Conservation (phyloP, 2,329 filamentous ascomycete species). For the Fusarium pseudograminearum region DNA sequence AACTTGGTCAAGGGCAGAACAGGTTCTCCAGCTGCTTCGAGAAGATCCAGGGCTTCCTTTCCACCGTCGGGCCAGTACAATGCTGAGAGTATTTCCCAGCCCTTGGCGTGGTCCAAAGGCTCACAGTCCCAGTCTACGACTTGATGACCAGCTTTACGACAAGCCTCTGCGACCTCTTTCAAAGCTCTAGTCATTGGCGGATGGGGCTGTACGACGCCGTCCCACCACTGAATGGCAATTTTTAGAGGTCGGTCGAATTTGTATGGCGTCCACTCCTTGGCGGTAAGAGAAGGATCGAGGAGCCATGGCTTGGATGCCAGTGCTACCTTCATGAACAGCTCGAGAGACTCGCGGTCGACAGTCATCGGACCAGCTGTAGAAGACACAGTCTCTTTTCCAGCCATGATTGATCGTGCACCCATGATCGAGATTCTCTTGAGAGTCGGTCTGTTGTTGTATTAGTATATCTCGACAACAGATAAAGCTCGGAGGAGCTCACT, state of each 20-base stretch:
- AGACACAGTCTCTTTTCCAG: slow-evolving; percentile 53
- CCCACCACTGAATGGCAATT: slow-evolving; percentile 70
- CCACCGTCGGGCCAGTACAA: slow-evolving; percentile 73
- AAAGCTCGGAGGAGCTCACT: slow-evolving; percentile 25
- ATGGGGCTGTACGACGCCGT: slow-evolving; percentile 70
- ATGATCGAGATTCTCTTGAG: slow-evolving; percentile 48
- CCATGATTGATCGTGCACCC: slow-evolving; percentile 47
- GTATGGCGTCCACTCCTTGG: slow-evolving; percentile 53
- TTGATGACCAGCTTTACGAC: slow-evolving; percentile 61
- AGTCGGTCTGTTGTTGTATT: slow-evolving; percentile 44
- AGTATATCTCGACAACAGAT: rapidly evolving
- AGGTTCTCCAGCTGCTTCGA: slow-evolving; percentile 68
- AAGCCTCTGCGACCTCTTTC: slow-evolving; percentile 64
- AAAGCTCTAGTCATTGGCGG: slow-evolving; percentile 70
- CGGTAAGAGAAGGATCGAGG: slow-evolving; percentile 50
- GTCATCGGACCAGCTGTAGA: slow-evolving; percentile 52
- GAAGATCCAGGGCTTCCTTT: slow-evolving; percentile 61
- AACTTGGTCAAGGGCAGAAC: slow-evolving; percentile 68
- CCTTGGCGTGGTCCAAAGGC: slow-evolving; percentile 63
- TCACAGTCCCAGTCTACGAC: slow-evolving; percentile 66
- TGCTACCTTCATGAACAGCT: slow-evolving; percentile 53
- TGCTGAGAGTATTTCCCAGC: slow-evolving; percentile 58
- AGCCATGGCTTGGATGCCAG: slow-evolving; percentile 51
- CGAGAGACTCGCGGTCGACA: slow-evolving; percentile 51
- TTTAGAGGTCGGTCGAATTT: slow-evolving; percentile 61